Evolutionary conservation across 306 rosid genomes (phyloP).

Genomic region (Oemleria cerasiformis): DNA sequence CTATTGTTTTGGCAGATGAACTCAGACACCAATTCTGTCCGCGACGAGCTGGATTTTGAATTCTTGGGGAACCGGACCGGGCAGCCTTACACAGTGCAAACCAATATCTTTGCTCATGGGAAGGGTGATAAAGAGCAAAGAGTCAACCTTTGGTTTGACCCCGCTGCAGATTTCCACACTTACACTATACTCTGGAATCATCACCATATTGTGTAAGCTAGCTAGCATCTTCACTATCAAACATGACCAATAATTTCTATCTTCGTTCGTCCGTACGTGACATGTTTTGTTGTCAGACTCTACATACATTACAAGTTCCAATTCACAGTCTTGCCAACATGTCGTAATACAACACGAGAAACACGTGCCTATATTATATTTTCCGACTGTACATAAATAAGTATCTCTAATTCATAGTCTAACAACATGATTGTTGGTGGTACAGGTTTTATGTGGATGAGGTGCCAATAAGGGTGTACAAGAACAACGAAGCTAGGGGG

Average conservation of each 20-base stretch:
- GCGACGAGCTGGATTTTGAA: conserved; percentile 93
- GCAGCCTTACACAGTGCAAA: conserved; percentile 90
- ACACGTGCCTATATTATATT: background rate
- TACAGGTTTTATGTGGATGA: conserved; percentile 73
- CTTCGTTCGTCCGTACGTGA: background rate
- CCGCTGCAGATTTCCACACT: conserved; percentile 72
- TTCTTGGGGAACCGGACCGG: conserved; percentile 91
- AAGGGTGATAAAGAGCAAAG: conserved; percentile 85
- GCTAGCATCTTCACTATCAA: background rate
- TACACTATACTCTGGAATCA: conserved; percentile 78
- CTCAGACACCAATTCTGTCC: conserved; percentile 33
- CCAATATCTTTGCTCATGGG: conserved; percentile 80
- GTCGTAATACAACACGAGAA: background rate
- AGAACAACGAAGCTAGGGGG: conserved; percentile 73
- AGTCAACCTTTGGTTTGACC: conserved; percentile 94
- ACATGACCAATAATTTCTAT: background rate
- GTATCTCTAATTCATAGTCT: too few relatives aligned
- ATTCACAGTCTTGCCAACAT: background rate
- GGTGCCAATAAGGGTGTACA: conserved; percentile 78
- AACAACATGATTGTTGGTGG: background rate
- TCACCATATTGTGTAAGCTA: conserved; percentile 59
- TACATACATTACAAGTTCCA: background rate
- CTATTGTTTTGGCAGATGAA: conserved; percentile 17
- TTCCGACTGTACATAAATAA: too few relatives aligned
- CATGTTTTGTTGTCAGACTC: background rate